Evolutionary conservation across 2,329 filamentous ascomycete genomes (phyloP), one percentile per base, ranked within the genome.

Genomic region (Cercospora canescens): DNA sequence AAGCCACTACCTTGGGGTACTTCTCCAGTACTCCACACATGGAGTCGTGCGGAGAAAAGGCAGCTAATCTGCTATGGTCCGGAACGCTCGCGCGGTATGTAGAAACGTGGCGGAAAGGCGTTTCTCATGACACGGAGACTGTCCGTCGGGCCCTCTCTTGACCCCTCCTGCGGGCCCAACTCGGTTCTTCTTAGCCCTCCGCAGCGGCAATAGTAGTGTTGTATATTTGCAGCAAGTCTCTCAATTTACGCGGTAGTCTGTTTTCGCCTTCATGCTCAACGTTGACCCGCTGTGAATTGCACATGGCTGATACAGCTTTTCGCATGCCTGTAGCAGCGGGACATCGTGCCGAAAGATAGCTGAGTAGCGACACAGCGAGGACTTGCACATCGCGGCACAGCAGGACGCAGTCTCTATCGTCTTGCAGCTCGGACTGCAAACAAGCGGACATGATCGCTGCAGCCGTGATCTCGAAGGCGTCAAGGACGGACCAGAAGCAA

Each of bases 331-430:
- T 54, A n/a, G 59, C 59, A 14, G 32, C 45, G 1, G 59, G 28
- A 11, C 21, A 30, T 21, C 28, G 26, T 54, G 45, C 59, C 24
- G 41, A 52, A 12, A 54, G 45, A 12, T 62, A 62, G 41, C 59
- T 62, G n/a, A 62, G 45, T 21, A 62, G 30, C 9, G 59, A 62
- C 9, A 62, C 8, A 45, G 37, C 45, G 6, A 62, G 59, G 24
- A 62, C 26, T 11, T 62, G 39, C 4, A 62, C 32, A 54, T 54
- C 9, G 24, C n/a, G 50, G 50, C 48, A 54, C 9, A 54, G 12
- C 24, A 30, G 0, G 24, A 45, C 16, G 48, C 24, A 16, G 14
- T 16, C 21, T 0, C 8, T 21, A 9, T 2, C 28, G n/a, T 30
- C 48, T 30, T 54, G 14, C 26, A 28, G 3, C 14, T 2, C 14